Base-by-base conservation (phyloP, 495 filamentous ascomycete species). In the Cairneyella variabilis region DNA sequence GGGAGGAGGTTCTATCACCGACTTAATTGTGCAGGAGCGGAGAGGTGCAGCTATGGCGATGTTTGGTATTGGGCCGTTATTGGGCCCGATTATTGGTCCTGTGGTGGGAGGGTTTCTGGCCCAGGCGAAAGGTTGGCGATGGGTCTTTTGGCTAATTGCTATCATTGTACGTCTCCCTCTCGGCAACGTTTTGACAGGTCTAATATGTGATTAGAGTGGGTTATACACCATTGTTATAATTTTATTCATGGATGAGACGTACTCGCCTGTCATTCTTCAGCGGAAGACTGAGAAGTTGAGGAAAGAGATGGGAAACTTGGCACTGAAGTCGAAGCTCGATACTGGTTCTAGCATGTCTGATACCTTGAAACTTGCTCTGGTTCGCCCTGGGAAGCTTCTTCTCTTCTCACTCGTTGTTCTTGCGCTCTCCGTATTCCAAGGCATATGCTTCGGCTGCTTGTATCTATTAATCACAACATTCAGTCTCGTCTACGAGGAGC, bases 311-410 rank as follows among this genome's bases (percentile, higher is more conserved):
- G 56, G 64, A 12, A 66, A 67, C 16, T 22, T 43, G 34, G 57
- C 64, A 36, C 67, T 72, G 58, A 46, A 38, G 20, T 62, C 64
- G 37, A 52, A 53, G 18, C 46, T 60, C 11, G 56, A 63, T n/a
- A 25, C 6, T 25, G 52, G 37, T 40, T 40, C 42, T 16, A 54
- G 20, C 30, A 50, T 28, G 14, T 45, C 10, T 39, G 45, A 44
- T 47, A 45, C 28, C 53, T 61, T 57, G 16, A 57, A 11, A 55
- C 48, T 4, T 52, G 56, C 41, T 51, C 59, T 50, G 40, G 50
- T 95, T 82, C 76, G 71, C 74, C 91, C 27, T 83, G 88, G 6
- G 84, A 95, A 48, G 90, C 96, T 68, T 83, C 81, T 59, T 65
- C 82, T 57, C 68, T 83, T 36, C 78, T 81, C 41, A 85, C 65